phyloP scores from a whole-genome alignment of 2,329 filamentous ascomycete genomes.

The Helotiales sp. region DNA sequence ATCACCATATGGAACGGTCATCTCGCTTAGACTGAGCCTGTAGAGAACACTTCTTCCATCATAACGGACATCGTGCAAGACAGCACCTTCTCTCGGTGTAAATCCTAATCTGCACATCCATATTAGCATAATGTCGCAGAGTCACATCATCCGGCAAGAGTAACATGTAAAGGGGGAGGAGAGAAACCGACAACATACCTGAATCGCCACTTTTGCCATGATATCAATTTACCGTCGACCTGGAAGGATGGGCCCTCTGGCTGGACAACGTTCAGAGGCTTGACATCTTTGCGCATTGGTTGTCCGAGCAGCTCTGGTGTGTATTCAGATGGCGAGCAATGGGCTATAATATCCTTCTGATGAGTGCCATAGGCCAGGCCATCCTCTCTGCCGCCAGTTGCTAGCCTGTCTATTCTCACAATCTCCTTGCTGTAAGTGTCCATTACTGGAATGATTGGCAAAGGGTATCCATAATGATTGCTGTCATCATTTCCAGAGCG shows the following conservation, averaged over 20 bases:
- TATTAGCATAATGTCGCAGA: too few species aligned
- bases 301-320: slow-evolving; percentile 42
- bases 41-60: slow-evolving; percentile 59
- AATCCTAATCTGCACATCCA: slow-evolving; percentile 62
- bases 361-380: slow-evolving; percentile 44
- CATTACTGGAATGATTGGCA: slow-evolving; percentile 49
- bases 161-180: neutral
- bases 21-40: slow-evolving; percentile 57
- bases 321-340: slow-evolving; percentile 38
- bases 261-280: slow-evolving; percentile 62
- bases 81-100: slow-evolving; percentile 59
- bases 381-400: slow-evolving; percentile 40
- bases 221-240: slow-evolving; percentile 42
- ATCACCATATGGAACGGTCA: slow-evolving; percentile 62
- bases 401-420: slow-evolving; percentile 48
- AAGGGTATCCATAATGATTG: slow-evolving; percentile 52
- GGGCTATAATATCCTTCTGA: slow-evolving; percentile 45
- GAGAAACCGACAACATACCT: slow-evolving; percentile 9
- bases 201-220: slow-evolving; percentile 60
- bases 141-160: too few species aligned
- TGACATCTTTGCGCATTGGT: slow-evolving; percentile 48
- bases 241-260: slow-evolving; percentile 62
- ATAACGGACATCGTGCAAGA: slow-evolving; percentile 60
- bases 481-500: slow-evolving; percentile 22
- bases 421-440: slow-evolving; percentile 48